Conservation (phyloP, 371 early-diverging fungal genomes). For the Mortierella sp. region DNA sequence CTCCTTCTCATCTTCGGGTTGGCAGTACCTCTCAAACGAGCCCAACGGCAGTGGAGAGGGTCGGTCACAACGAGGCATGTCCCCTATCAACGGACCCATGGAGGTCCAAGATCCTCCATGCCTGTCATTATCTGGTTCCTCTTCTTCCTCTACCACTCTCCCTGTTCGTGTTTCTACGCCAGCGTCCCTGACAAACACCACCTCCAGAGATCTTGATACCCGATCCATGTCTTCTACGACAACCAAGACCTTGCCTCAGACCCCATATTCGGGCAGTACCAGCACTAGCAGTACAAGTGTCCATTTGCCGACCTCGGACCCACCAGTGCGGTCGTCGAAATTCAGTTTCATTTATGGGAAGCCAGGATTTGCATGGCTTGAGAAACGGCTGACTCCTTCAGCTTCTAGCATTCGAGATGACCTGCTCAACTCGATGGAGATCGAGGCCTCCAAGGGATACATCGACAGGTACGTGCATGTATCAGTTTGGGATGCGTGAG, state of each 20-base stretch:
- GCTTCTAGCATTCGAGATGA: conserved; percentile 12
- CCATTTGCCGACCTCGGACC: neutral
- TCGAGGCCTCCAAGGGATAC: conserved; percentile 41
- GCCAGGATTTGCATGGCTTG: conserved; percentile 43
- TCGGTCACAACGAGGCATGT: neutral
- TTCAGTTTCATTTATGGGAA: conserved; percentile 31
- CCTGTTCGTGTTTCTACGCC: neutral
- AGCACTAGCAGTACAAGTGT: neutral
- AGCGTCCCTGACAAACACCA: neutral
- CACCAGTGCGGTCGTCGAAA: conserved; percentile 8
- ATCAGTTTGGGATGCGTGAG: neutral
- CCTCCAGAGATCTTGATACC: neutral
- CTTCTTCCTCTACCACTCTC: neutral
- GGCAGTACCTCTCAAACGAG: no score
- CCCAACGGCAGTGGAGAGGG: neutral
- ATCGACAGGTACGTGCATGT: conserved; percentile 19
- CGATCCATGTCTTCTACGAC: neutral
- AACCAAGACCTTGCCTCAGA: neutral
- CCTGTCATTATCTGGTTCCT: no score
- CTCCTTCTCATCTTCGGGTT: neutral
- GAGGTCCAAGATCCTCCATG: no score
- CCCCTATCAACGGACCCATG: no score
- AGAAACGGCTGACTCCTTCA: conserved; percentile 21
- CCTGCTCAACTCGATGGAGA: conserved; percentile 34
- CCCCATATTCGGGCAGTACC: neutral